phyloP scores from a whole-genome alignment of 2,329 filamentous ascomycete species.

The Colletotrichum coccodes region DNA sequence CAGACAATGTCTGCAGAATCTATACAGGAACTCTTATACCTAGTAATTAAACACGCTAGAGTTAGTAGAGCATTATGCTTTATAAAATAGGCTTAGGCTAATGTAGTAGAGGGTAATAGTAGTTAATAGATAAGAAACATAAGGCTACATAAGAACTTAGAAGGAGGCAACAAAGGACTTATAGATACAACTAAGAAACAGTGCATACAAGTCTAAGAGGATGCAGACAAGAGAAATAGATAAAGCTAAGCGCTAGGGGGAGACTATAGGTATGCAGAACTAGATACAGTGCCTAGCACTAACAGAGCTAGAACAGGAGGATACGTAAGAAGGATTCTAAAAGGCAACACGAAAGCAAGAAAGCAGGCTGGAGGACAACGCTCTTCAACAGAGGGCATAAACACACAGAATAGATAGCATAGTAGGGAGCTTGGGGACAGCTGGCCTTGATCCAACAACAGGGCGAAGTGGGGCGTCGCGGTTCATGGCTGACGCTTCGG shows the following conservation, averaged over 20 bases:
- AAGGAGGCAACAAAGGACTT: slow-evolving; percentile 13
- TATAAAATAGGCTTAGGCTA: neutral
- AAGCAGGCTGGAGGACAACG: neutral
- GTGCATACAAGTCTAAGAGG: slow-evolving; percentile 8
- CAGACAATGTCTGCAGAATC: slow-evolving; percentile 7
- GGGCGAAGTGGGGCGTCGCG: slow-evolving; percentile 21
- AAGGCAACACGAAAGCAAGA: neutral
- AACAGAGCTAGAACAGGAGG: slow-evolving; percentile 7
- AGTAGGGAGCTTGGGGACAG: slow-evolving; percentile 3
- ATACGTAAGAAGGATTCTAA: neutral
- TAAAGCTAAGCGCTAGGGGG: slow-evolving; percentile 9
- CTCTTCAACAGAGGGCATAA: slow-evolving; percentile 9
- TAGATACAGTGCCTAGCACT: neutral
- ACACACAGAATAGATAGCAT: slow-evolving; percentile 3
- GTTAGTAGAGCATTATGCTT: slow-evolving; percentile 4
- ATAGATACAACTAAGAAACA: slow-evolving; percentile 2
- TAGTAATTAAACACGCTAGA: slow-evolving; percentile 1
- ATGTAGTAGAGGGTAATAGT: neutral
- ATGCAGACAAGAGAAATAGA: slow-evolving; percentile 14
- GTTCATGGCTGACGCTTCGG: slow-evolving; percentile 4
- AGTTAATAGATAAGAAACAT: slow-evolving; percentile 6
- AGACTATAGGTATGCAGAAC: slow-evolving; percentile 20
- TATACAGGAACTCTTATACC: slow-evolving; percentile 4
- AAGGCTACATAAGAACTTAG: slow-evolving; percentile 18
- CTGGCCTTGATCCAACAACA: slow-evolving; percentile 18